These are phyloP conservation scores for Fereydounia khargensis DNA, from an alignment of 1,284 basidiomycete species.

Conservation along the genomic window DNA sequence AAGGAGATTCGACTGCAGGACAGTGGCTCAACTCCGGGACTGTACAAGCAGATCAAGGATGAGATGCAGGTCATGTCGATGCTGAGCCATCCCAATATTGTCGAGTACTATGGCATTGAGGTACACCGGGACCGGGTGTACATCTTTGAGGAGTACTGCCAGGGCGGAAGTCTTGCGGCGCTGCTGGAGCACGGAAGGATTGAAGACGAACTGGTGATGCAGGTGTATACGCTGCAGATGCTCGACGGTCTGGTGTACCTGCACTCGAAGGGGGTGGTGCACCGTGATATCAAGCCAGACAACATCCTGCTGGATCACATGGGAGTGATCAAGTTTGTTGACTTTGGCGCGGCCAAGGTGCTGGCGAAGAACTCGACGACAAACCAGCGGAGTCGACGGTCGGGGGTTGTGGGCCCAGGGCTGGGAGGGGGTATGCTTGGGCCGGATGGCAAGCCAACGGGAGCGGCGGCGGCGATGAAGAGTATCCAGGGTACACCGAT, in stretches of 20 bases:
- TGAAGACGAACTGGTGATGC: conserved; percentile 93
- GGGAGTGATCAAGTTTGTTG: conserved; percentile 94
- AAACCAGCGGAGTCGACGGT: conserved; percentile 38
- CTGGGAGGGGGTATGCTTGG: conserved; percentile 45
- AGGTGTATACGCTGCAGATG: conserved; percentile 96
- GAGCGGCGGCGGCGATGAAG: conserved; percentile 64
- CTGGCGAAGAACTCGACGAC: conserved; percentile 86
- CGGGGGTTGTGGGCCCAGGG: conserved; percentile 39
- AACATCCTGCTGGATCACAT: conserved; percentile 93
- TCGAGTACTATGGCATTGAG: conserved; percentile 99
- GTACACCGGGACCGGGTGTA: conserved; percentile 98
- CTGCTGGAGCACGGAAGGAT: conserved; percentile 90
- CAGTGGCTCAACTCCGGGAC: conserved; percentile 64
- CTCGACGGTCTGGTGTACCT: conserved; percentile 90
- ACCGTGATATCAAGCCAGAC: conserved; percentile 97
- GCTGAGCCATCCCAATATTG: conserved; percentile 95
- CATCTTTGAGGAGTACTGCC: conserved; percentile 98
- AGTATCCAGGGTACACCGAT: conserved; percentile 86
- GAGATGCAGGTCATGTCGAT: conserved; percentile 98
- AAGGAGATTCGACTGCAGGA: conserved; percentile 99
- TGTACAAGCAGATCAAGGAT: conserved; percentile 86
- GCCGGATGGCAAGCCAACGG: conserved; percentile 59
- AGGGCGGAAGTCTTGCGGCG: conserved; percentile 87
- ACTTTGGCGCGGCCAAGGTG: conserved; percentile 98
- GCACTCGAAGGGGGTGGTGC: conserved; percentile 87